Percentiles rank a stretch among this genome's conserved stretches.
Evolutionary conservation across 345 rosid species (phyloP).

Genomic region (Carallia pectinifolia): DNA sequence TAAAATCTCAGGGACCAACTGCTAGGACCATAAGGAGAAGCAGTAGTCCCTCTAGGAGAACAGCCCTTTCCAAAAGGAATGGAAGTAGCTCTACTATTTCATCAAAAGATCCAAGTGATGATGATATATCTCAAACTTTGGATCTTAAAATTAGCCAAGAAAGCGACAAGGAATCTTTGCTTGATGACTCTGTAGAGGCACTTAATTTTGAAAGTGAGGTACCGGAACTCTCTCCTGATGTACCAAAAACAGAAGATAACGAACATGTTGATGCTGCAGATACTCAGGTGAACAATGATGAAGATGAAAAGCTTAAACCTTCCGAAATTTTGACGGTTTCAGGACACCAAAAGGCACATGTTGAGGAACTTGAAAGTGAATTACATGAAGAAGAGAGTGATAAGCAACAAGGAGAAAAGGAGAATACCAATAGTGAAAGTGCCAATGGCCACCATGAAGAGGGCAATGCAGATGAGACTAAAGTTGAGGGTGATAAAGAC

Average conservation of each 20-base stretch:
- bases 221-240: conserved; percentile 14
- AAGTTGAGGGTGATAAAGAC: conserved; percentile 15
- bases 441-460: conserved; percentile 18
- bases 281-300: conserved; percentile 20
- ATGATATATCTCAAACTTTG: conserved; percentile 18
- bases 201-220: conserved; percentile 28
- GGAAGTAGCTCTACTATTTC: conserved; percentile 5
- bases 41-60: conserved; percentile 1
- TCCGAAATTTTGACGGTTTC: conserved; percentile 14
- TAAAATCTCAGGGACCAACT: conserved; percentile 26
- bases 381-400: not conserved
- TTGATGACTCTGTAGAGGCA: conserved; percentile 35
- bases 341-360: conserved; percentile 1
- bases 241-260: conserved; percentile 14
- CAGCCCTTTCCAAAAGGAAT: conserved; percentile 15
- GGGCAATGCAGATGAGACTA: conserved; percentile 19
- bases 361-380: conserved; percentile 10
- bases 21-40: conserved; percentile 27
- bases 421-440: not conserved
- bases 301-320: conserved; percentile 25
- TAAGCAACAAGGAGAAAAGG: conserved; percentile 5
- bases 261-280: conserved; percentile 25
- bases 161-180: conserved; percentile 15
- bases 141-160: conserved; percentile 28
- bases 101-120: conserved; percentile 8